Conservation (phyloP, 176 grass and related monocot genomes). For the Canna indica region DNA sequence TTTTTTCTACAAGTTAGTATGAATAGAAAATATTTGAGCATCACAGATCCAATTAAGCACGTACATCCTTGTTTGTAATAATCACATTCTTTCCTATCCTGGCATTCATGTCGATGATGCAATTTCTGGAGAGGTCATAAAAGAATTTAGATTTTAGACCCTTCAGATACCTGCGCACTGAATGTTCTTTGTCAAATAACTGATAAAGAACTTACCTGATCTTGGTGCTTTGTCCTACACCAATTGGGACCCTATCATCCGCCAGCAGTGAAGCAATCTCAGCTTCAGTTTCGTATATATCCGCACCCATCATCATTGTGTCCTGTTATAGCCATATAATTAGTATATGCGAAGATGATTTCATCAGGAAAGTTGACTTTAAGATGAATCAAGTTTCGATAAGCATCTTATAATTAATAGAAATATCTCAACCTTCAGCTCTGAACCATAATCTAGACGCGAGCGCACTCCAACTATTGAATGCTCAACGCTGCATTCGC, state of each 20-base stretch:
- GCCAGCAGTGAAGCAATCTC: constrained; percentile 41
- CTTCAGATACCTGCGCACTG: neutral
- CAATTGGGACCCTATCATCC: constrained; percentile 46
- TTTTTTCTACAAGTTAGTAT: neutral
- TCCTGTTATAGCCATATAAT: constrained; percentile 20
- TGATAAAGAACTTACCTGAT: constrained; percentile 33
- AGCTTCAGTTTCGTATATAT: constrained; percentile 55
- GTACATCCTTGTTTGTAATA: constrained; percentile 48
- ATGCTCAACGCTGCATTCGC: constrained; percentile 42
- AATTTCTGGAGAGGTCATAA: constrained; percentile 38
- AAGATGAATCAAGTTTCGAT: neutral
- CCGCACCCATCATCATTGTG: constrained; percentile 71
- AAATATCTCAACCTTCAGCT: constrained; percentile 26
- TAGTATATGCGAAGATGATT: neutral
- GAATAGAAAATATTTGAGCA: neutral
- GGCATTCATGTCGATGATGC: constrained; percentile 74
- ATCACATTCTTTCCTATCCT: constrained; percentile 49
- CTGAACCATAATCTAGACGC: constrained; percentile 33
- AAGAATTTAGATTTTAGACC: neutral
- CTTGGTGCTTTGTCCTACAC: constrained; percentile 53
- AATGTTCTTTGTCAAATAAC: neutral
- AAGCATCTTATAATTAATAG: neutral
- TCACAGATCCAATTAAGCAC: neutral
- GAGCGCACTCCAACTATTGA: constrained; percentile 59
- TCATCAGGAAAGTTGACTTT: no score